phyloP scores from a whole-genome alignment of 2,329 filamentous ascomycete species.

The Helotiales sp. region DNA sequence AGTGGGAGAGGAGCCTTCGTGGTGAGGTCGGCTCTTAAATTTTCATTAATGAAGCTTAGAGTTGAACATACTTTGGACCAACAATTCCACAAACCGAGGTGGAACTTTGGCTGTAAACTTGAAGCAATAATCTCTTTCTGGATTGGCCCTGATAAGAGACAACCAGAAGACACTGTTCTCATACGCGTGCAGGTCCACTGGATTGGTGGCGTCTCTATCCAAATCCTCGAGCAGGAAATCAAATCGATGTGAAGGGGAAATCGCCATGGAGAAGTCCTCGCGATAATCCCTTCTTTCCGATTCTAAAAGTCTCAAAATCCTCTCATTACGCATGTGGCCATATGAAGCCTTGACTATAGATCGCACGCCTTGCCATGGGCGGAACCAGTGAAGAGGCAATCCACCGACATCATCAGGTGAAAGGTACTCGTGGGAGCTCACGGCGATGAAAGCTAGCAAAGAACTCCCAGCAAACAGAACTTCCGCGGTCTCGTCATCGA shows the following conservation, averaged over 20 bases:
- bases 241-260: conserved; percentile 2
- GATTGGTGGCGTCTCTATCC: conserved; percentile 7
- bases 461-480: conserved; percentile 59
- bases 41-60: too few species aligned
- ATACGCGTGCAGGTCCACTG: conserved; percentile 52
- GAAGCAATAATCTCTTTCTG: conserved; percentile 55
- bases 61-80: too few species aligned
- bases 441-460: conserved; percentile 58
- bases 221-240: conserved; percentile 38
- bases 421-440: conserved; percentile 58
- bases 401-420: conserved; percentile 46
- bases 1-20: too few species aligned
- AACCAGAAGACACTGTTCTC: conserved; percentile 60
- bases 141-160: conserved; percentile 61
- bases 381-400: conserved; percentile 61
- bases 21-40: too few species aligned
- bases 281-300: neutral
- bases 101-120: conserved; percentile 64
- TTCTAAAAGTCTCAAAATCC: conserved; percentile 28
- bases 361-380: conserved; percentile 64
- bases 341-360: conserved; percentile 60
- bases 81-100: conserved; percentile 56
- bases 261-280: neutral
- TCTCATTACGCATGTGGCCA: conserved; percentile 57
- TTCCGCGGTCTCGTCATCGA: conserved; percentile 58